Evolutionary conservation across 495 filamentous ascomycete species (phyloP), one percentile per base, ranked within the genome.

Genomic region (Penicillium paradoxum): DNA sequence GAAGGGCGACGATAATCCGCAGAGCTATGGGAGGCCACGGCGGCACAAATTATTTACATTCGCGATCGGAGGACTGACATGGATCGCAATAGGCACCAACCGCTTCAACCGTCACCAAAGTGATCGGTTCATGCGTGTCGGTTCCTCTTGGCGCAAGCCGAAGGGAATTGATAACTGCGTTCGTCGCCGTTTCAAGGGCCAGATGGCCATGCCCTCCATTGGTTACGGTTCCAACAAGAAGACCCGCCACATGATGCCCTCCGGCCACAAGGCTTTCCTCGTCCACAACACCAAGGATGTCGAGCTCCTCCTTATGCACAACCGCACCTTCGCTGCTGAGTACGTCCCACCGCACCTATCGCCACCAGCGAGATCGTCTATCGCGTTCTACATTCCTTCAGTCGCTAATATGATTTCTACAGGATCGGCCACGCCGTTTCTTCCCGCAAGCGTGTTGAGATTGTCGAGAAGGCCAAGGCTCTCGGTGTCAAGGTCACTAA

Each of bases 221-320:
- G 93, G 93, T 61, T 97, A 91, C 73, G 92, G 93, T 62, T 89
- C 83, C 76, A 97, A 98, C 86, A 93, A 86, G 83, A 97, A 96
- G 84, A 98, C 93, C 69, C 83, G 87, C 58, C 91, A 97, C 81
- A 85, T 97, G 83, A 96, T 91, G 85, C 95, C 93, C 70, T 95
- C 90, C 66, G 93, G 93, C 78, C 93, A 97, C 85, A 97, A 97
- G 83, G 91, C 93, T 54, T 98, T 98, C 85, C 85, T 97, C 71
- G 93, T 98, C 77, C 86, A 90, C 83, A 97, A 97, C 83, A 71
- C 84, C 74, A 78, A 83, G 69, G 95, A 97, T 68, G 86, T 98
- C 68, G 92, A 97, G 78, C 86, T 98, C 56, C 88, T 98, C 63
- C 83, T 98, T 55, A 98, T 98, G 93, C 95, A 98, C 86, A 97